Conservation (phyloP, 164 flowering plant genomes). For the Nymphaea thermarum region DNA sequence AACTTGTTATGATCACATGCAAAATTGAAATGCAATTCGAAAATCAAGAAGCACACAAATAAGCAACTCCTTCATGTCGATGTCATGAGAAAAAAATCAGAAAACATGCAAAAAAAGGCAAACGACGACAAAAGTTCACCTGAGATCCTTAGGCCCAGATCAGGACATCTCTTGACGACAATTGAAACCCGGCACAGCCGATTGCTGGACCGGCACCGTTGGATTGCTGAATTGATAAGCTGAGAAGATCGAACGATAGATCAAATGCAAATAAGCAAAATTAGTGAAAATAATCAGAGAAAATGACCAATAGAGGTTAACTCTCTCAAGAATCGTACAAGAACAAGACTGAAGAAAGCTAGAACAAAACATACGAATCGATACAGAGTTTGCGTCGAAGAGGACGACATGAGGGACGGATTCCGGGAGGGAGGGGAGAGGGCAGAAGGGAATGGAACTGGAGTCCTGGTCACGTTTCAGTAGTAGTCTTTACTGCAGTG, state of each 20-base stretch:
- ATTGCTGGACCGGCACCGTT: conserved; percentile 50
- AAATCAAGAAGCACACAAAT: not conserved
- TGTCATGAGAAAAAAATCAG: too few relatives aligned
- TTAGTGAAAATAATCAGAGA: not conserved
- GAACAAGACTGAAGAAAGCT: too few relatives aligned
- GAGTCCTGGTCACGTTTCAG: not conserved
- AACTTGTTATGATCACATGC: not conserved
- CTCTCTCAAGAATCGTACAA: too few relatives aligned
- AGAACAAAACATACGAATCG: conserved; percentile 13
- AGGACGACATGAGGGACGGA: conserved; percentile 16
- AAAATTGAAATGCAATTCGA: not conserved
- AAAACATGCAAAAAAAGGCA: too few relatives aligned
- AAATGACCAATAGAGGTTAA: not conserved
- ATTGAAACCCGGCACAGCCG: conserved; percentile 50
- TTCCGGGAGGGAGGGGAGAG: not conserved
- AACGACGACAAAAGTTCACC: not conserved
- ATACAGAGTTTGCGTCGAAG: conserved; percentile 22
- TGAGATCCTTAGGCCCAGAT: not conserved
- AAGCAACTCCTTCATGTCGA: too few relatives aligned
- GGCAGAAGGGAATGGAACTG: not conserved
- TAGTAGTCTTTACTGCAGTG: too few relatives aligned
- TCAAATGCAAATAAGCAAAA: not conserved
- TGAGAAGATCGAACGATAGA: conserved; percentile 9
- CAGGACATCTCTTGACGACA: conserved; percentile 16
- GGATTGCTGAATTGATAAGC: conserved; percentile 51